Conservation (phyloP, 2,329 filamentous ascomycete species). For the Orbilia oligospora region DNA sequence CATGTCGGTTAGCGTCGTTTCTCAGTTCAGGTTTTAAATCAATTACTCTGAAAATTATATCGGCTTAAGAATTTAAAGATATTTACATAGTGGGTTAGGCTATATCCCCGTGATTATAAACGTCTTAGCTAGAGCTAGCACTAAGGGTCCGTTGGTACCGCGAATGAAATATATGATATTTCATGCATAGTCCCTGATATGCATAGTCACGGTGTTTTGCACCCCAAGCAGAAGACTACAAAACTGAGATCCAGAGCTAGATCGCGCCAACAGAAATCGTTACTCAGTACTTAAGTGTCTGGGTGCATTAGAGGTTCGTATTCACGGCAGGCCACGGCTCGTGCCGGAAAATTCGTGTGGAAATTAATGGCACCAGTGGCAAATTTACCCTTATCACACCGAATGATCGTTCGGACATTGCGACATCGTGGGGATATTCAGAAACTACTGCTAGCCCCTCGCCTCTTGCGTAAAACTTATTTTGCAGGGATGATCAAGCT, state of each 20-base stretch:
- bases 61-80: too few species aligned
- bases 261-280: background rate
- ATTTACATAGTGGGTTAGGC: too few species aligned
- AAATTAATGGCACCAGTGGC: constrained; percentile 16
- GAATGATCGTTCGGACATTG: background rate
- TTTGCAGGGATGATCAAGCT: background rate
- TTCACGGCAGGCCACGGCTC: constrained; percentile 41
- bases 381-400: background rate
- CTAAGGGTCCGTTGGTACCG: too few species aligned
- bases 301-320: background rate
- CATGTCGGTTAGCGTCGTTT: too few species aligned
- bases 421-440: background rate
- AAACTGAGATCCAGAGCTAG: too few species aligned
- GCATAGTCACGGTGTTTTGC: background rate
- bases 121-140: too few species aligned
- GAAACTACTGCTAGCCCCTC: background rate
- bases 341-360: constrained; percentile 34
- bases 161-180: too few species aligned
- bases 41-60: too few species aligned
- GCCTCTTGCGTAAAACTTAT: background rate
- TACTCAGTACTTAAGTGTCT: background rate
- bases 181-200: too few species aligned
- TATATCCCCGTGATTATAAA: too few species aligned
- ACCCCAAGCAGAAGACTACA: background rate
- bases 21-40: too few species aligned